phyloP scores from a whole-genome alignment of 495 filamentous ascomycete genomes.

The Aspergillus saccharolyticus region DNA sequence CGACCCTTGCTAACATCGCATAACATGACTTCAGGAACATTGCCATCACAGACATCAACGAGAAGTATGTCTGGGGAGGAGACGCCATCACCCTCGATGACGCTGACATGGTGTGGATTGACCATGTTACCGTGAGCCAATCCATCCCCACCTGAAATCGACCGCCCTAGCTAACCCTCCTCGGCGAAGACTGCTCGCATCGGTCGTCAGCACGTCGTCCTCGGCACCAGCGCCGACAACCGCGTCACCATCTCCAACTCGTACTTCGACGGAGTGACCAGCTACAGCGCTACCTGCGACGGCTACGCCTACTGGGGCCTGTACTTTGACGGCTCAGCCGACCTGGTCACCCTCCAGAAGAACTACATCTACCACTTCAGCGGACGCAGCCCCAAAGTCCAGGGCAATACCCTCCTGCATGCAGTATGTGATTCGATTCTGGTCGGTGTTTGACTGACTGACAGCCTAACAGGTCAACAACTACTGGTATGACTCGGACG shows the following conservation, averaged over 20 bases:
- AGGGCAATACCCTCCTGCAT: slow-evolving; percentile 42
- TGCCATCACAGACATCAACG: slow-evolving; percentile 39
- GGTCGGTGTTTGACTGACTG: too few relatives aligned
- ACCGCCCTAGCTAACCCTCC: too few relatives aligned
- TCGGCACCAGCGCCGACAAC: slow-evolving; percentile 12
- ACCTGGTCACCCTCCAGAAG: slow-evolving; percentile 31
- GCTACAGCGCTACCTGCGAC: slow-evolving; percentile 49
- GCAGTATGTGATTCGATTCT: slow-evolving; percentile 3
- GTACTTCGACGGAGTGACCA: slow-evolving; percentile 46
- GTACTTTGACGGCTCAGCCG: slow-evolving; percentile 13
- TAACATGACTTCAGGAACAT: slow-evolving; percentile 24
- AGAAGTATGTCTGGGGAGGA: slow-evolving; percentile 39
- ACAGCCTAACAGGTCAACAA: slow-evolving; percentile 23
- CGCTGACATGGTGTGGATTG: slow-evolving; percentile 33
- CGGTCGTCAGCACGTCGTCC: too few relatives aligned
- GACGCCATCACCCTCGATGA: slow-evolving; percentile 35
- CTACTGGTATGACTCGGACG: slow-evolving; percentile 33
- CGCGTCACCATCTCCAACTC: slow-evolving; percentile 35
- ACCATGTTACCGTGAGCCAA: slow-evolving; percentile 33
- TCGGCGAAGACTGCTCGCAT: too few relatives aligned
- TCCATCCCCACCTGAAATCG: slow-evolving; percentile 31
- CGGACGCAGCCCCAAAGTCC: slow-evolving; percentile 49
- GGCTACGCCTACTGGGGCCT: slow-evolving; percentile 53
- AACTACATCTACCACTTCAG: slow-evolving; percentile 48
- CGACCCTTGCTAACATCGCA: too few relatives aligned